These are phyloP conservation scores for Entomortierella lignicola DNA, from an alignment of 192 early-diverging fungal genomes.

Conservation along the genomic window DNA sequence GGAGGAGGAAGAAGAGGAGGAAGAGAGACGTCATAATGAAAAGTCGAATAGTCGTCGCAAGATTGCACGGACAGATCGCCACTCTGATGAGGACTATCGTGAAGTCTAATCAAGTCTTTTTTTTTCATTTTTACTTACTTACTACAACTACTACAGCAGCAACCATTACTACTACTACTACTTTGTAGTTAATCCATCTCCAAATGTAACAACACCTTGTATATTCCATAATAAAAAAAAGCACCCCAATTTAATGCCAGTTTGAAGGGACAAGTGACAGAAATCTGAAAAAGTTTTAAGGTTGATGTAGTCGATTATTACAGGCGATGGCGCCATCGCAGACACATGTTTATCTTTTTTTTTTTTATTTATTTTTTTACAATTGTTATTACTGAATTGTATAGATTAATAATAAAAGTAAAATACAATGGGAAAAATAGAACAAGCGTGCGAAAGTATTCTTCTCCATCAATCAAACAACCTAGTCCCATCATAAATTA, in stretches of 20 bases:
- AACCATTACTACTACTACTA: neutral
- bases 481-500: too few relatives aligned
- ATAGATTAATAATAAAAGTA: neutral
- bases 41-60: conserved; percentile 7
- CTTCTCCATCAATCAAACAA: too few relatives aligned
- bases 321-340: conserved; percentile 1
- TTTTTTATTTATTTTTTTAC: neutral
- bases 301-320: neutral
- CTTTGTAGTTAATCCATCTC: neutral
- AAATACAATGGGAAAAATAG: too few relatives aligned
- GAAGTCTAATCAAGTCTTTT: neutral
- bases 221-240: conserved; percentile 1
- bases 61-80: neutral
- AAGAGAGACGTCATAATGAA: neutral
- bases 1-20: neutral
- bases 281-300: neutral
- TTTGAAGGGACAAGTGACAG: neutral
- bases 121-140: neutral
- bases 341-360: neutral
- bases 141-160: neutral
- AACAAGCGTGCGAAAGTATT: too few relatives aligned
- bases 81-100: conserved; percentile 5
- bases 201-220: conserved; percentile 20
- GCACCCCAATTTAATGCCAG: neutral
- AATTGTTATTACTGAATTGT: too few relatives aligned